These are phyloP conservation scores for Solanum piurae DNA, from an alignment of 257 asterid species.

Conservation along the genomic window DNA sequence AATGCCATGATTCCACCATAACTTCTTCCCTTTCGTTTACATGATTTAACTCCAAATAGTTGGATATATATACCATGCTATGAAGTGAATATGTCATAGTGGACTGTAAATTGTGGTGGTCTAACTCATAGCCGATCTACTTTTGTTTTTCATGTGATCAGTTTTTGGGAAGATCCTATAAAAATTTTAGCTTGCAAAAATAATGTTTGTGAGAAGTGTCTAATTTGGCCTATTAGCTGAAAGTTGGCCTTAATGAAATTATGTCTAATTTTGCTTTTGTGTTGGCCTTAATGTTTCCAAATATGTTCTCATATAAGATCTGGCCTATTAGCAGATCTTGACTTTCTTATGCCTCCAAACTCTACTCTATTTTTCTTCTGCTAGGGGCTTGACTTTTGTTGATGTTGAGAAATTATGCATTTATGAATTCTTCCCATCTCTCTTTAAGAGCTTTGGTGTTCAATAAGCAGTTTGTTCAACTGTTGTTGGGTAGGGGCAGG, in stretches of 20 bases:
- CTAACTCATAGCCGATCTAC: background rate
- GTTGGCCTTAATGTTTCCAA: background rate
- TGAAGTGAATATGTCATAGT: background rate
- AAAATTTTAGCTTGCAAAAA: background rate
- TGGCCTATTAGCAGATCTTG: too few relatives aligned
- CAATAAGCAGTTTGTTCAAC: background rate
- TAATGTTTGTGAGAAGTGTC: background rate
- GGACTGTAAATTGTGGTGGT: background rate
- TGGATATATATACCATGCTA: too few relatives aligned
- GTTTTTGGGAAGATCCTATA: background rate
- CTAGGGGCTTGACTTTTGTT: too few relatives aligned
- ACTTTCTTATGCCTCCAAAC: too few relatives aligned
- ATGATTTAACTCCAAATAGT: background rate
- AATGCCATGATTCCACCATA: background rate
- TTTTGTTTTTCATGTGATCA: background rate
- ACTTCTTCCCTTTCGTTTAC: background rate
- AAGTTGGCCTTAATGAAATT: background rate
- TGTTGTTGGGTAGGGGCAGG: background rate
- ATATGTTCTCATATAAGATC: background rate
- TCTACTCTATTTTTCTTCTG: too few relatives aligned
- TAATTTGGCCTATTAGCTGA: background rate
- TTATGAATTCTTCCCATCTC: background rate
- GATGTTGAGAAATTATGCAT: background rate
- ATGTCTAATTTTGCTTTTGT: background rate
- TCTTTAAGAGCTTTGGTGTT: background rate